Evolutionary conservation across 345 rosid genomes (phyloP).

Genomic region (Odontarrhena argentea): DNA sequence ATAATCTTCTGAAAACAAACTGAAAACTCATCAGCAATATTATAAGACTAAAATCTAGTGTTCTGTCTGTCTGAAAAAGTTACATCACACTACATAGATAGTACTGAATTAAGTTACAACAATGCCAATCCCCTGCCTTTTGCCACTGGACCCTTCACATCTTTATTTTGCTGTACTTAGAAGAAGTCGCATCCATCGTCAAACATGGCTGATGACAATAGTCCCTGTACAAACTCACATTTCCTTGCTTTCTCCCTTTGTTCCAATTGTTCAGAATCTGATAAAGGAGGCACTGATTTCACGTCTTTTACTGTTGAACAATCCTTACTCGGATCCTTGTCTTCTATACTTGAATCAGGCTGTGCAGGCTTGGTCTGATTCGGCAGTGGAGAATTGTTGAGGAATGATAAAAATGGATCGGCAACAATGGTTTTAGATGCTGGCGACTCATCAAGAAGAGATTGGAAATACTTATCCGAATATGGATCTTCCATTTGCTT

Average conservation of each 20-base stretch:
- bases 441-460: constrained; percentile 19
- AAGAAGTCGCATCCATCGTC: constrained; percentile 39
- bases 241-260: constrained; percentile 62
- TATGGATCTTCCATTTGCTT: constrained; percentile 37
- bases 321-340: not conserved
- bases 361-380: constrained; percentile 31
- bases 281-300: constrained; percentile 42
- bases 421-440: constrained; percentile 15
- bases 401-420: constrained; percentile 31
- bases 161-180: constrained; percentile 10
- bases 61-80: constrained; percentile 17
- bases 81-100: constrained; percentile 17
- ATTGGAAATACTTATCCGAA: constrained; percentile 30
- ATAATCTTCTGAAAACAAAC: not conserved
- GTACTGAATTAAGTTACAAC: constrained; percentile 27
- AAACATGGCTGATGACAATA: constrained; percentile 62
- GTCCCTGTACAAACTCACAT: constrained; percentile 67
- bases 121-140: constrained; percentile 29
- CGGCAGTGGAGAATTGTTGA: constrained; percentile 30
- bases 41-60: constrained; percentile 6
- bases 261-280: constrained; percentile 54
- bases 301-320: not conserved
- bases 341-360: constrained; percentile 28
- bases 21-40: constrained; percentile 14
- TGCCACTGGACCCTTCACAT: constrained; percentile 18